Base-by-base conservation (phyloP, 768 basidiomycete species). In the Kondoa subrosea region DNA sequence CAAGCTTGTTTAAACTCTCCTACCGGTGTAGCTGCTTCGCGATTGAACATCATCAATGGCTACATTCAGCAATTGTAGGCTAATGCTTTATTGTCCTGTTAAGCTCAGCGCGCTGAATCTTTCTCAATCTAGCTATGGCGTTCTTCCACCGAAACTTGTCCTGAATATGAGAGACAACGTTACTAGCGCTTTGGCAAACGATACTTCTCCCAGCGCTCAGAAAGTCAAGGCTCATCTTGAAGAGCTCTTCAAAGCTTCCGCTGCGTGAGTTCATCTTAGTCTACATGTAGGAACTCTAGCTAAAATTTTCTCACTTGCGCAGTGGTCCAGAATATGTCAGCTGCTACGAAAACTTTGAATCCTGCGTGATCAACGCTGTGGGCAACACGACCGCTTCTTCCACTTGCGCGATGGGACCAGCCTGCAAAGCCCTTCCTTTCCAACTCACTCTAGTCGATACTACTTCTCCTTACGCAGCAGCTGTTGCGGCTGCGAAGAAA, bases 311-410 rank as follows among this genome's bases (percentile, higher is more conserved):
- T n/a, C n/a, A n/a, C n/a, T n/a, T n/a, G 8, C 14, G 12, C 61
- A 63, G 61, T n/a, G 61, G 61, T 8, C 61, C 61, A 17, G 61
- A 63, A 63, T 63, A 63, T n/a, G 61, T 63, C 3, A 63, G 29
- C 12, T 63, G 61, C 61, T 63, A 31, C 61, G n/a, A 63, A 32
- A 32, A 3, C 61, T 63, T 31, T 33, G 16, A 17, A 17, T 31
- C 16, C n/a, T 63, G 61, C n/a, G 61, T 63, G 29, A 8, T 63
- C 8, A 4, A 27, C 16, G 61, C 61, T 16, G 15, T 31, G 8
- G 34, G 3, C 3, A 33, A 63, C 30, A 12, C 34, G 17, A 63
- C 27, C n/a, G 61, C 61, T 8, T 4, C 61, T 3, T 21, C 3
- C 4, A 4, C 3, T 3, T 63, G 61, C 61, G 30, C 2, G 16